Base-by-base conservation (phyloP, 257 asterid species). In the Solanum stenotomum region DNA sequence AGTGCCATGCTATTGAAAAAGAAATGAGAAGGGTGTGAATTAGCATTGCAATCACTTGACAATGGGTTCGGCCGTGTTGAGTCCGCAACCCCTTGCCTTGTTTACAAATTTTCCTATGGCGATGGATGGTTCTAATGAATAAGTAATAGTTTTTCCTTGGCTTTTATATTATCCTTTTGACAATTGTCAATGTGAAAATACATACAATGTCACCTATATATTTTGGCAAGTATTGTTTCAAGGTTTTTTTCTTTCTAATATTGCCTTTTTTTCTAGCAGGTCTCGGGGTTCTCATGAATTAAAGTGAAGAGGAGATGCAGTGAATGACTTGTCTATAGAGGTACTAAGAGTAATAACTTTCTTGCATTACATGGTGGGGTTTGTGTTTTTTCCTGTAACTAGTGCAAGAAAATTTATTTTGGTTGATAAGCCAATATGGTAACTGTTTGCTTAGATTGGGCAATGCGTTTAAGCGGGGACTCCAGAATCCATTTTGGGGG, bases 321-420 rank as follows among this genome's bases (percentile, higher is more conserved):
- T 33, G 59, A 40, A 35, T 71, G 61, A 81, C 86, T 89, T 90
- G 67, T 87, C 82, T 72, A 88, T 92, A 89, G 86, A 90, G 92
- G 94, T 89, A 87, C 14, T 84, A 84, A 92, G 90, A 93, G 97
- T 93, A 92, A 92, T 96, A 95, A 89, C 94, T 93, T 92, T 81
- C 89, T 91, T 89, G 89, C 89, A 86, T 38, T 68, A 59, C 34
- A 52, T 81, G 90, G 90, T 90, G 87, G 93, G 85, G 93, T 63
- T 88, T 87, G 92, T 84, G 52, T 87, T 88, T 29, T 87, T 87
- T 88, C 74, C 81, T 37, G 61, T 89, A 52, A 63, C 87, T 82
- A 82, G 83, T 90, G 83, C 81, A 65, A 74, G 89, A 34, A 46
- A 88, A 76, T 87, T 87, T 90, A 27, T 85, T 61, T 88, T 83